Evolutionary conservation across 208 protist genomes (phyloP).

Genomic region (Leishmania tropica): DNA sequence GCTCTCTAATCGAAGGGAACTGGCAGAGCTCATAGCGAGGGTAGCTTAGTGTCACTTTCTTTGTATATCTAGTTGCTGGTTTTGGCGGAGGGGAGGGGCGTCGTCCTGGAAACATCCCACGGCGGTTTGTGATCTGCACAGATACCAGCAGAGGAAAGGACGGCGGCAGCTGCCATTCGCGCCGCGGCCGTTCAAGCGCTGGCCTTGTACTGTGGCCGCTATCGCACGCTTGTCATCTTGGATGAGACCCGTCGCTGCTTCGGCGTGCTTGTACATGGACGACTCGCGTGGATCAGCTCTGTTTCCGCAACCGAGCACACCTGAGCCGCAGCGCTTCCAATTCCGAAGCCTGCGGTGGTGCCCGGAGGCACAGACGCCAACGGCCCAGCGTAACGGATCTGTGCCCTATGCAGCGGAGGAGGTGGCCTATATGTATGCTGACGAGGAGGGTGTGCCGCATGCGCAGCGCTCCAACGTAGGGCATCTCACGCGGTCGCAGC

Average conservation of each 20-base stretch:
- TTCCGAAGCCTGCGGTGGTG: background rate
- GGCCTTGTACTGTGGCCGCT: background rate
- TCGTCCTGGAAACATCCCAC: background rate
- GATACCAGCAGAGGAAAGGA: background rate
- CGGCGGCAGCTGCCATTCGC: background rate
- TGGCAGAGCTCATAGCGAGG: background rate
- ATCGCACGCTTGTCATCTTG: background rate
- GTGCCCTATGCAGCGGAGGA: background rate
- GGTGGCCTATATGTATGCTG: constrained; percentile 1
- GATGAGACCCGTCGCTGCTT: background rate
- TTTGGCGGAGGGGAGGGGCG: background rate
- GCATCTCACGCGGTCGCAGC: no score
- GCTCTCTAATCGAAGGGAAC: background rate
- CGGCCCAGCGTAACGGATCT: background rate
- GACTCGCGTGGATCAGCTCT: background rate
- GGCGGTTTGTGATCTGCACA: background rate
- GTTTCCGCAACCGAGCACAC: constrained; percentile 7
- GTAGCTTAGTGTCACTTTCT: background rate
- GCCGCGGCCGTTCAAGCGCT: background rate
- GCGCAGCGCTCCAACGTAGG: background rate
- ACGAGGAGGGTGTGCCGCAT: background rate
- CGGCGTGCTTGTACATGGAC: constrained; percentile 2
- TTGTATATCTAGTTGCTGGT: background rate
- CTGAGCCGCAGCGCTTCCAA: constrained; percentile 28
- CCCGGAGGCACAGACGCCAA: background rate